Conservation (phyloP, 2,329 filamentous ascomycete species). For the Plenodomus lindquistii region DNA sequence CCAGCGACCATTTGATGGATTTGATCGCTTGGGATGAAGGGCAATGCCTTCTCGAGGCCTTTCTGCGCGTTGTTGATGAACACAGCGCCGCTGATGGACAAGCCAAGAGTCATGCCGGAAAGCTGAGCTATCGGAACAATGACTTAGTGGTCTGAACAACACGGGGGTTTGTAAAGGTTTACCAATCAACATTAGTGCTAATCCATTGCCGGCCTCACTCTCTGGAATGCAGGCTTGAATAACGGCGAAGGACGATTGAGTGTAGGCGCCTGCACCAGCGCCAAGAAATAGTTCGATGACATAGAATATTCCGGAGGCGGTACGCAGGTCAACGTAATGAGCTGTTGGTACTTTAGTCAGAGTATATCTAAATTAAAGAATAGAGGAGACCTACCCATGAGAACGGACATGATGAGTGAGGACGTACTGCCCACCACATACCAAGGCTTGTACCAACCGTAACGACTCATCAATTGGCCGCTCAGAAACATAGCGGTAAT, state of each 20-base stretch:
- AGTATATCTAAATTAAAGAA: not conserved
- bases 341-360: not conserved
- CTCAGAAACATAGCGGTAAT: constrained; percentile 15
- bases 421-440: constrained; percentile 4
- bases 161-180: not conserved
- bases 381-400: not conserved
- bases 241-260: constrained; percentile 2
- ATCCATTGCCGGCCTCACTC: not conserved
- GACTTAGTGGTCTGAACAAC: not conserved
- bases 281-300: constrained; percentile 3
- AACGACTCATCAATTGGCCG: constrained; percentile 19
- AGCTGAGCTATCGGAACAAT: not conserved
- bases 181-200: not conserved
- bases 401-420: not conserved
- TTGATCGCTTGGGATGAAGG: too few species aligned
- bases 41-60: not conserved
- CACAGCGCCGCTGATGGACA: not conserved
- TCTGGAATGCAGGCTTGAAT: constrained; percentile 4
- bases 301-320: constrained; percentile 2
- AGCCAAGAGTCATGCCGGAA: not conserved
- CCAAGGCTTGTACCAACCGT: constrained; percentile 26
- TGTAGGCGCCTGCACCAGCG: constrained; percentile 2
- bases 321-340: not conserved
- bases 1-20: too few species aligned
- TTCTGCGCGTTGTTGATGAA: not conserved